Evolutionary conservation across 495 filamentous ascomycete genomes (phyloP).

Genomic region (Aspergillus ellipticus): DNA sequence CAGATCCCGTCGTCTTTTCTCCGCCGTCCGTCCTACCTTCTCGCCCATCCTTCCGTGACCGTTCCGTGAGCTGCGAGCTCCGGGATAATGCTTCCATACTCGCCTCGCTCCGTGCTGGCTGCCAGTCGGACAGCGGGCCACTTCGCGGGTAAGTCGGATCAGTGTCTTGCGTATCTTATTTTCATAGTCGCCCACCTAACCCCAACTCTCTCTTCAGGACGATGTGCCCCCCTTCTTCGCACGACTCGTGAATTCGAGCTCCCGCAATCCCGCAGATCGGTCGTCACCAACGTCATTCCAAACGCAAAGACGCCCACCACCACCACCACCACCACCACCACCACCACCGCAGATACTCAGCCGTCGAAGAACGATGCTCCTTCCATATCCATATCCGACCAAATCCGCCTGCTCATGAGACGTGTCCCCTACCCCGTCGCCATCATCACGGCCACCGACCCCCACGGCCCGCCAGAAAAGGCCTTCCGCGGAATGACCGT

Average conservation of each 20-base stretch:
- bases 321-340: conserved; percentile 6
- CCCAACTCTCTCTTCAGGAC: neutral
- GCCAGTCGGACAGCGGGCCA: conserved; percentile 7
- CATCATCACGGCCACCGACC: conserved; percentile 56
- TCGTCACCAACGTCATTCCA: conserved; percentile 1
- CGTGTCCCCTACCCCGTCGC: conserved; percentile 69
- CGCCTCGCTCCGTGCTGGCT: conserved; percentile 20
- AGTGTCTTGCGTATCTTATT: neutral
- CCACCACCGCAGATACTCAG: neutral
- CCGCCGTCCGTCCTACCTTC: conserved; percentile 1
- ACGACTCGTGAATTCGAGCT: neutral
- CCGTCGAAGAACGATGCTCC: conserved; percentile 4
- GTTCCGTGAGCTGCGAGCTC: conserved; percentile 15
- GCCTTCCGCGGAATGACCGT: conserved; percentile 66
- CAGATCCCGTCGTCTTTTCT: conserved; percentile 2
- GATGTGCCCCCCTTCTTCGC: neutral
- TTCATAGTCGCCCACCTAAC: neutral
- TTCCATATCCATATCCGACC: conserved; percentile 31
- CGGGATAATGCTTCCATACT: conserved; percentile 19
- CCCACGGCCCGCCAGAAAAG: conserved; percentile 18
- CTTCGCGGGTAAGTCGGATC: conserved; percentile 10
- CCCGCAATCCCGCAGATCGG: neutral
- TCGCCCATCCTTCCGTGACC: conserved; percentile 11
- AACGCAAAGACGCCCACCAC: neutral
- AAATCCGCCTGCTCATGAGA: conserved; percentile 64